phyloP scores from a whole-genome alignment of 1,284 basidiomycete genomes.

The Earliella scabrosa region DNA sequence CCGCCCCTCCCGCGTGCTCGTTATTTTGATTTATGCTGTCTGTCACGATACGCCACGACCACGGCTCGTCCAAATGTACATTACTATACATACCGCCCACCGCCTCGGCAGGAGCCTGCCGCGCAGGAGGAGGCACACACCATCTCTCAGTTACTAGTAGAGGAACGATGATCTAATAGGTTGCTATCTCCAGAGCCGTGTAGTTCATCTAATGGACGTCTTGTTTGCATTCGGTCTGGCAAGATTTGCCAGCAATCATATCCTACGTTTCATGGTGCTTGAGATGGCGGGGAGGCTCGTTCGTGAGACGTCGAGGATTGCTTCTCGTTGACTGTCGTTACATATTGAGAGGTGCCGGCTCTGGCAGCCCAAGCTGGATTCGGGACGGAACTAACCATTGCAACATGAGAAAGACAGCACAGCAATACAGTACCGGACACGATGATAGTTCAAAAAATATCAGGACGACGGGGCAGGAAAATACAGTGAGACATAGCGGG shows the following conservation, averaged over 20 bases:
- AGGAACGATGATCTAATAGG: slow-evolving; percentile 15
- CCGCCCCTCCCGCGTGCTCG: neutral
- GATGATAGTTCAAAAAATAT: neutral
- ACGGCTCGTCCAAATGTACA: slow-evolving; percentile 20
- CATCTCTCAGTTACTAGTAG: slow-evolving; percentile 10
- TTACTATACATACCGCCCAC: slow-evolving; percentile 10
- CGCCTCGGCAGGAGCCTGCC: neutral
- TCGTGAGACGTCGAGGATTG: neutral
- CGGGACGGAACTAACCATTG: neutral
- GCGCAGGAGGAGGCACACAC: too few species aligned
- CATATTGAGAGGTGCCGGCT: too few species aligned
- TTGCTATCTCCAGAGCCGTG: slow-evolving; percentile 10
- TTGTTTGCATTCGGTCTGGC: too few species aligned
- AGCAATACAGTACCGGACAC: neutral
- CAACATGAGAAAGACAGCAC: neutral
- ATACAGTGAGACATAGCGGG: neutral
- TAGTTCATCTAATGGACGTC: slow-evolving; percentile 21
- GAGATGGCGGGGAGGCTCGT: too few species aligned
- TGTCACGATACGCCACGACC: slow-evolving; percentile 18
- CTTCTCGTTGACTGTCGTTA: too few species aligned
- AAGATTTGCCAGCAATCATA: too few species aligned
- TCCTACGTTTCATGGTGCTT: too few species aligned
- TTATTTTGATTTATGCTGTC: neutral
- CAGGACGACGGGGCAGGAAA: neutral
- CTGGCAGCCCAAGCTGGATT: neutral